A percentile compares a stretch with the other conserved stretches of the same genome.
These are phyloP conservation scores for Thymus mandschuricus DNA, from an alignment of 257 asterid species.

Conservation along the genomic window DNA sequence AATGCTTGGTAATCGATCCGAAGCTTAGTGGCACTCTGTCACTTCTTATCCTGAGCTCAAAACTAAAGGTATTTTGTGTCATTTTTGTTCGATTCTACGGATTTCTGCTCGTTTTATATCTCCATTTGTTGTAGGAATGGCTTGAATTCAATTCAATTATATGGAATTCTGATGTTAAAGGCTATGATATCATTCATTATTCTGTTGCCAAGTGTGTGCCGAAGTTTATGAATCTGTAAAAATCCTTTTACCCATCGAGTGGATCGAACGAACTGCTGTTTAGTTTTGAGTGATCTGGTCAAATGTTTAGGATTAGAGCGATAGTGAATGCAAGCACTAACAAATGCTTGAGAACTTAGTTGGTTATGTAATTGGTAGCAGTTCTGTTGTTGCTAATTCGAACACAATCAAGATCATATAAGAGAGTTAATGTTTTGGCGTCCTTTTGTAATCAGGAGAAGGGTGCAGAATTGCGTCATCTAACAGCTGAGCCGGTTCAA, in stretches of 20 bases:
- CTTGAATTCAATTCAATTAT: background rate
- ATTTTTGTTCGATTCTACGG: conserved; percentile 8
- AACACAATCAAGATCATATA: background rate
- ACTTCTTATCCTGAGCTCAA: conserved; percentile 77
- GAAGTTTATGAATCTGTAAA: conserved; percentile 11
- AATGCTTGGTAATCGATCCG: conserved; percentile 92
- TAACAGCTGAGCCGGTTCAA: conserved; percentile 80
- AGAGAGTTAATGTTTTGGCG: background rate
- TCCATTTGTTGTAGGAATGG: background rate
- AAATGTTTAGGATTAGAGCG: too few species aligned
- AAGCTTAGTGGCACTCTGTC: conserved; percentile 95
- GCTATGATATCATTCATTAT: background rate
- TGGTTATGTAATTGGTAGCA: background rate
- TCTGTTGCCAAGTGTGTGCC: background rate
- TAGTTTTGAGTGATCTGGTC: background rate
- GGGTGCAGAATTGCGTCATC: conserved; percentile 88
- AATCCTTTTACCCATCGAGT: background rate
- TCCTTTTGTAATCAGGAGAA: conserved; percentile 62
- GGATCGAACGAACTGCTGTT: background rate
- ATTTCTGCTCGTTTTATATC: background rate
- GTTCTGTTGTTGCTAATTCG: background rate
- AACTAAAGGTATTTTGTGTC: conserved; percentile 64
- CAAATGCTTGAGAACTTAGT: background rate
- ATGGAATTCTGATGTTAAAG: conserved; percentile 9
- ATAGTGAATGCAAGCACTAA: conserved; percentile 1